phyloP scores from a whole-genome alignment of 192 early-diverging fungal species.

The Mortierella hygrophila region DNA sequence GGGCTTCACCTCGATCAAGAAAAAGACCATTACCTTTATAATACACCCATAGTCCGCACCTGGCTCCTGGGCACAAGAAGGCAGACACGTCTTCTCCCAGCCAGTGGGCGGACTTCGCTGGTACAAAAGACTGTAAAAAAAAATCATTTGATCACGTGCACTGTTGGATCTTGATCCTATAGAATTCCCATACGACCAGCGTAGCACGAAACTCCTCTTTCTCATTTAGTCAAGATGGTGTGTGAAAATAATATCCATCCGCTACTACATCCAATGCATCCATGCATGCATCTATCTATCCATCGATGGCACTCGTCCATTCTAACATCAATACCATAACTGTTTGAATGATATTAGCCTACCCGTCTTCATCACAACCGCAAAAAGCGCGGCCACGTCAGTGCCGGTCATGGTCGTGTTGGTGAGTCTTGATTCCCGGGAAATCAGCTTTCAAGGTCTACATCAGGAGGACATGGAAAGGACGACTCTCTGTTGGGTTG shows the following conservation, averaged over 20 bases:
- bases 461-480: neutral
- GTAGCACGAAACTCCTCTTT: neutral
- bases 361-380: constrained; percentile 88
- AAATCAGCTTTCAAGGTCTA: neutral
- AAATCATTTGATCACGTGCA: neutral
- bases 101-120: too few relatives aligned
- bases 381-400: constrained; percentile 99
- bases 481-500: neutral
- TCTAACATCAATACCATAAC: too few relatives aligned
- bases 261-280: neutral
- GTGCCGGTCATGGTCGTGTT: constrained; percentile 99
- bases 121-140: neutral
- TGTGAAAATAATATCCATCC: constrained; percentile 1
- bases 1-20: too few relatives aligned
- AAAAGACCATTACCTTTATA: too few relatives aligned
- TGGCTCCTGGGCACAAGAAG: too few relatives aligned
- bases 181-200: neutral
- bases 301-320: neutral
- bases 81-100: too few relatives aligned
- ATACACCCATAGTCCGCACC: too few relatives aligned
- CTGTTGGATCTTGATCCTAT: neutral
- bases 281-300: neutral
- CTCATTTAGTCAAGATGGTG: constrained; percentile 10
- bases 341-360: constrained; percentile 61
- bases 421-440: constrained; percentile 62